phyloP scores from a whole-genome alignment of 495 filamentous ascomycete species.

The Letharia lupina region DNA sequence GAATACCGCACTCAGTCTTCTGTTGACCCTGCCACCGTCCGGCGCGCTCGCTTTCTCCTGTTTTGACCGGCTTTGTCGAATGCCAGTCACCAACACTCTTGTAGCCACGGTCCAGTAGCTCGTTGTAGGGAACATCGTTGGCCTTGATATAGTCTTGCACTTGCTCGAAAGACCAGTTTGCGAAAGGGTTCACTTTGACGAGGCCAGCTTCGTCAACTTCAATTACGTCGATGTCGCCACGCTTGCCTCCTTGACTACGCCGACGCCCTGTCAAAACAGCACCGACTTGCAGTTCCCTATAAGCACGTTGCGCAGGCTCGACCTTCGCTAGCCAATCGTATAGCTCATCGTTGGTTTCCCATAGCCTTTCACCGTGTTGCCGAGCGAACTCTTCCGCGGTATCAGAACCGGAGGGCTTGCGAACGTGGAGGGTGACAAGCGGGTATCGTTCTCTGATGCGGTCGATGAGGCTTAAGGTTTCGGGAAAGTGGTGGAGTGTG shows the following conservation, averaged over 20 bases:
- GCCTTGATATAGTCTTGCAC: conserved; percentile 79
- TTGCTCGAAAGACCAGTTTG: conserved; percentile 88
- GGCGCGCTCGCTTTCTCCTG: conserved; percentile 91
- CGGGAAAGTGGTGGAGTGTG: conserved; percentile 89
- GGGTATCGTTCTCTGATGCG: conserved; percentile 69
- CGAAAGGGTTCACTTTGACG: conserved; percentile 97
- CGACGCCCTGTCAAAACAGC: conserved; percentile 93
- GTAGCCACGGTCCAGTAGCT: conserved; percentile 81
- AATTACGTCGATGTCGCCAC: conserved; percentile 78
- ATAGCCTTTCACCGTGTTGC: conserved; percentile 74
- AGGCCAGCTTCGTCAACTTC: conserved; percentile 88
- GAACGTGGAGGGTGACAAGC: conserved; percentile 71
- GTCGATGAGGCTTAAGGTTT: conserved; percentile 78
- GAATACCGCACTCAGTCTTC: conserved; percentile 97
- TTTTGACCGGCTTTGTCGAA: conserved; percentile 81
- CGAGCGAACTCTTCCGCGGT: conserved; percentile 67
- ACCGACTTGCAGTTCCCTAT: conserved; percentile 77
- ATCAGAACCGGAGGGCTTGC: conserved; percentile 67
- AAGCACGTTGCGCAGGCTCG: conserved; percentile 89
- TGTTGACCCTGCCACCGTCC: conserved; percentile 90
- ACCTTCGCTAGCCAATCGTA: conserved; percentile 98
- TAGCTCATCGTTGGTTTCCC: conserved; percentile 75
- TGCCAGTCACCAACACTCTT: conserved; percentile 98
- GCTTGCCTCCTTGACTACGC: conserved; percentile 86
- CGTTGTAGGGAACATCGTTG: conserved; percentile 89